Conservation (phyloP, 257 asterid genomes). For the Forsythia suspensa region DNA sequence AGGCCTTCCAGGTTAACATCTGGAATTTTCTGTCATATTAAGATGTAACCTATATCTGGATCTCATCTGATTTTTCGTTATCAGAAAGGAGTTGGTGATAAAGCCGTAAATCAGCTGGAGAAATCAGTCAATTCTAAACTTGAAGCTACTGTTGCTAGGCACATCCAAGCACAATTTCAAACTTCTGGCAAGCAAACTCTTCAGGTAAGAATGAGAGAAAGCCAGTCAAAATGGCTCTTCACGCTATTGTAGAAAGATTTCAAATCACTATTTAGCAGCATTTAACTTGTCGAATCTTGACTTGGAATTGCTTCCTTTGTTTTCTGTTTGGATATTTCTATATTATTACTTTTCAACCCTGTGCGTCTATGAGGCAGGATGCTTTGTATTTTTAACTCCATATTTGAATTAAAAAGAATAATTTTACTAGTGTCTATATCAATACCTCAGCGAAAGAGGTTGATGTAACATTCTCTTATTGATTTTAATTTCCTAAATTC, state of each 20-base stretch:
- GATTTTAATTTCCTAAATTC: background rate
- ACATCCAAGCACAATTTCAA: slow-evolving; percentile 87
- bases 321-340: background rate
- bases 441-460: background rate
- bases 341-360: background rate
- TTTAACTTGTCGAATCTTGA: background rate
- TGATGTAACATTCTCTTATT: background rate
- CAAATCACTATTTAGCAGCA: background rate
- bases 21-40: slow-evolving; percentile 1
- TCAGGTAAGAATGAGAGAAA: slow-evolving; percentile 53
- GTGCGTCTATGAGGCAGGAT: background rate
- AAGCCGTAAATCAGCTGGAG: slow-evolving; percentile 85
- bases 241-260: background rate
- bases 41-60: slow-evolving; percentile 1
- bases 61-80: slow-evolving; percentile 31
- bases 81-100: slow-evolving; percentile 97
- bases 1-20: slow-evolving; percentile 74
- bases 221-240: background rate
- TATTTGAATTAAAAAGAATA: background rate
- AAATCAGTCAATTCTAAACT: slow-evolving; percentile 84
- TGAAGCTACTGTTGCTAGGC: slow-evolving; percentile 79
- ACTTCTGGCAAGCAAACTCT: slow-evolving; percentile 97
- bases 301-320: background rate
- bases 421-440: background rate
- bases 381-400: background rate